phyloP scores from a whole-genome alignment of 2,329 filamentous ascomycete genomes.

The Microdochium bolleyi region DNA sequence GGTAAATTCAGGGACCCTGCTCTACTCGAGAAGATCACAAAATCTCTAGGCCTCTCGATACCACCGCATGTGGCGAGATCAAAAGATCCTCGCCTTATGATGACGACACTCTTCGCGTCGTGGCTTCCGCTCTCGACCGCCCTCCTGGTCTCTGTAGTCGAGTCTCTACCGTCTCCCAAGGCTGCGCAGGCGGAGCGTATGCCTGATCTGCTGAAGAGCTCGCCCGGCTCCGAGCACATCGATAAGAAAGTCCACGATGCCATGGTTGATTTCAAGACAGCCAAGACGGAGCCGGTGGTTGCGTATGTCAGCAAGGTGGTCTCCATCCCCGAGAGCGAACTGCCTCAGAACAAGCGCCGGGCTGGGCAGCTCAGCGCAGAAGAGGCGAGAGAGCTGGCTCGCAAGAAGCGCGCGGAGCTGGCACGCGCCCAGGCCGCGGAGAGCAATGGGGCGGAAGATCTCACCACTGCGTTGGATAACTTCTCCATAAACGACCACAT shows the following conservation, averaged over 20 bases:
- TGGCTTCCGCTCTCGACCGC: conserved; percentile 94
- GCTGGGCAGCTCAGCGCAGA: conserved; percentile 71
- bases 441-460: conserved; percentile 40
- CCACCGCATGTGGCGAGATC: conserved; percentile 79
- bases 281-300: conserved; percentile 67
- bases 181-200: conserved; percentile 73
- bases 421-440: conserved; percentile 64
- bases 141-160: conserved; percentile 85
- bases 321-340: conserved; percentile 83
- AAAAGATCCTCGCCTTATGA: conserved; percentile 71
- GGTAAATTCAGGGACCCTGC: conserved; percentile 54
- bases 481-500: conserved; percentile 48
- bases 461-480: conserved; percentile 53
- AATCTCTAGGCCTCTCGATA: conserved; percentile 77
- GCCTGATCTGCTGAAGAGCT: conserved; percentile 69
- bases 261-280: conserved; percentile 71
- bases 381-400: conserved; percentile 80
- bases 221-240: conserved; percentile 68
- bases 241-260: conserved; percentile 64
- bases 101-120: conserved; percentile 78
- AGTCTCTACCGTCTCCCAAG: conserved; percentile 80
- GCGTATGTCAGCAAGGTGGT: conserved; percentile 99
- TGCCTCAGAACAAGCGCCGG: conserved; percentile 76
- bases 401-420: conserved; percentile 83
- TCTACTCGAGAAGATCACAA: conserved; percentile 89